phyloP scores from a whole-genome alignment of 164 flowering plant genomes.

The Sextonia rubra region DNA sequence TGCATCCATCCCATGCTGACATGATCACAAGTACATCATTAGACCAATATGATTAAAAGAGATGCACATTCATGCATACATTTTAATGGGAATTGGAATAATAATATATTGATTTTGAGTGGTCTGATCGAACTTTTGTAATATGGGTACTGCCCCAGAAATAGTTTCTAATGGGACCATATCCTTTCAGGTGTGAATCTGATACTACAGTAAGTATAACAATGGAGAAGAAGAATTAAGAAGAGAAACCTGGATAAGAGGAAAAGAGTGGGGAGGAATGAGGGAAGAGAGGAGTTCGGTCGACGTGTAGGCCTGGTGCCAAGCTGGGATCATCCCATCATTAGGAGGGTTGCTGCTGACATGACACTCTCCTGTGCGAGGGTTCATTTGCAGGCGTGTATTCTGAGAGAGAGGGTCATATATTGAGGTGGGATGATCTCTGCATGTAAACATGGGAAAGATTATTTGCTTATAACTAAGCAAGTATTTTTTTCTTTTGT shows the following conservation, averaged over 20 bases:
- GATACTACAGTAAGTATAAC: not conserved
- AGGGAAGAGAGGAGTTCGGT: conserved; percentile 34
- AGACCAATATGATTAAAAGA: too few species aligned
- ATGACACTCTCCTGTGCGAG: conserved; percentile 29
- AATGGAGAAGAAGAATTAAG: not conserved
- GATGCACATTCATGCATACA: too few species aligned
- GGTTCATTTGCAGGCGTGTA: conserved; percentile 24
- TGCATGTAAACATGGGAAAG: conserved; percentile 9
- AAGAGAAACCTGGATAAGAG: conserved; percentile 20
- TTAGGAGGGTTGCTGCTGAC: conserved; percentile 17
- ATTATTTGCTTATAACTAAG: too few species aligned
- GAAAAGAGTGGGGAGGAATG: conserved; percentile 22
- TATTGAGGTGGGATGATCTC: conserved; percentile 26
- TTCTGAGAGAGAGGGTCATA: conserved; percentile 26
- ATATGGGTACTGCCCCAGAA: too few species aligned
- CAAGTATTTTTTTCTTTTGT: too few species aligned
- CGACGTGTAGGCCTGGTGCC: conserved; percentile 34
- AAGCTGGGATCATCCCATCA: conserved; percentile 23
- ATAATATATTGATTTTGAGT: too few species aligned
- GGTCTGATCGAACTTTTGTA: not conserved
- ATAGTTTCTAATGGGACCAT: too few species aligned
- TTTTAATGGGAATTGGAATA: not conserved
- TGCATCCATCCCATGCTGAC: conserved; percentile 25
- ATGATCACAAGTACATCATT: not conserved
- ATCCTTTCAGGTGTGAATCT: too few species aligned